phyloP scores from a whole-genome alignment of 2,329 filamentous ascomycete genomes.

The Mycosphaerella sp. region DNA sequence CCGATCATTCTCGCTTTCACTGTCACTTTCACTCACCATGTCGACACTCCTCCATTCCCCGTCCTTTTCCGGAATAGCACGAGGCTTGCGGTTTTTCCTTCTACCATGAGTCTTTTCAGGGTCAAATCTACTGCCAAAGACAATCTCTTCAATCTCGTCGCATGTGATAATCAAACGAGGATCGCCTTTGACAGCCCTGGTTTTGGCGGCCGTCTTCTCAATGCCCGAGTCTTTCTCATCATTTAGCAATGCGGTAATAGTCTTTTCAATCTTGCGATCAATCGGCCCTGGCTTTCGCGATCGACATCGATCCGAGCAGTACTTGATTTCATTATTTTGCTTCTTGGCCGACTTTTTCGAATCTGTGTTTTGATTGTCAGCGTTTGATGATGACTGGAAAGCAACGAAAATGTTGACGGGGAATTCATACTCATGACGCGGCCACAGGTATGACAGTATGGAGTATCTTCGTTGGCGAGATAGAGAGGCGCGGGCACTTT shows the following conservation, averaged over 20 bases:
- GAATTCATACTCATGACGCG: conserved; percentile 44
- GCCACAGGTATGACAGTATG: conserved; percentile 54
- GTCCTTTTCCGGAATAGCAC: conserved; percentile 35
- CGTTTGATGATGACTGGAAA: too few relatives aligned
- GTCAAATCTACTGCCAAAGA: conserved; percentile 45
- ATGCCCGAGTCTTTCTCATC: conserved; percentile 31
- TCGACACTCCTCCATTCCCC: conserved; percentile 41
- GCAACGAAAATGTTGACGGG: too few relatives aligned
- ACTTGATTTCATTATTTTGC: conserved; percentile 40
- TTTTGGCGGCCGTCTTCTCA: conserved; percentile 31
- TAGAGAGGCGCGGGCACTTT: conserved; percentile 39
- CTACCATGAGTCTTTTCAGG: conserved; percentile 43
- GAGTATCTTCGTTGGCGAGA: conserved; percentile 44
- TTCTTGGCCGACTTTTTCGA: conserved; percentile 26
- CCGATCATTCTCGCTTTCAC: conserved; percentile 3
- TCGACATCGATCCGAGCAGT: conserved; percentile 53
- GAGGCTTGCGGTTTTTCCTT: conserved; percentile 42
- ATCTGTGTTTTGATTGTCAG: neutral
- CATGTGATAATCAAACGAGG: conserved; percentile 46
- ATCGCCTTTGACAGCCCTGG: conserved; percentile 45
- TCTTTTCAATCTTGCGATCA: conserved; percentile 49
- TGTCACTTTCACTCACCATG: conserved; percentile 32
- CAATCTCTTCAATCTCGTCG: conserved; percentile 44
- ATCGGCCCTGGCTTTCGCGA: conserved; percentile 38
- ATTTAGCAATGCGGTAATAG: conserved; percentile 41